These are phyloP conservation scores for Pichia sp. DNA, from an alignment of 1,139 yeast species.

Conservation along the genomic window DNA sequence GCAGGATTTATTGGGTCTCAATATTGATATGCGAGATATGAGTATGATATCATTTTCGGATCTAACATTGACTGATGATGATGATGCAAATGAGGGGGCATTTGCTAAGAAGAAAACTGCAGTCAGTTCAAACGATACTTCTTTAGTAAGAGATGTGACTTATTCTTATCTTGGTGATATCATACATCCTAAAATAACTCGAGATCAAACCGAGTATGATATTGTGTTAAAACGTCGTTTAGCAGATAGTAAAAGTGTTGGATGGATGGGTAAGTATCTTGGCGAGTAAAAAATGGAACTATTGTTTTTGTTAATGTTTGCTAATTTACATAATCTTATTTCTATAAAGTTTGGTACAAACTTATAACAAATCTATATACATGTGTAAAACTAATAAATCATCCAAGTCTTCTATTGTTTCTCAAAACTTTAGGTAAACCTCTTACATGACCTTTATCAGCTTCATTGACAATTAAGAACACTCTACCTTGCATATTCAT, in stretches of 20 bases:
- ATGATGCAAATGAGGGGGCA: not conserved
- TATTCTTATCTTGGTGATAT: slow-evolving; percentile 25
- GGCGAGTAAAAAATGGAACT: not conserved
- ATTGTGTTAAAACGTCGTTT: slow-evolving; percentile 18
- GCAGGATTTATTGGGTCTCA: not conserved
- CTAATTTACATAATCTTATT: not conserved
- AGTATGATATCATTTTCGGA: slow-evolving; percentile 1
- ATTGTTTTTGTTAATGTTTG: too few relatives aligned
- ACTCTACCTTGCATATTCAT: slow-evolving; percentile 88
- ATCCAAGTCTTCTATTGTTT: slow-evolving; percentile 36
- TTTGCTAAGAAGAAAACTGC: not conserved
- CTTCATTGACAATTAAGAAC: slow-evolving; percentile 62
- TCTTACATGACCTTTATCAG: slow-evolving; percentile 74
- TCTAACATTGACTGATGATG: not conserved
- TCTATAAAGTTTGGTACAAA: too few relatives aligned
- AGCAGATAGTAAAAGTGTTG: slow-evolving; percentile 23
- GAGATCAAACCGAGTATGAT: slow-evolving; percentile 20
- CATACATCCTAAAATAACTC: slow-evolving; percentile 12
- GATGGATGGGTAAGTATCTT: slow-evolving; percentile 8
- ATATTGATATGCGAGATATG: slow-evolving; percentile 1
- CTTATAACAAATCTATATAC: not conserved
- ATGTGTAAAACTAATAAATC: not conserved
- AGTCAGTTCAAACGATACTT: not conserved
- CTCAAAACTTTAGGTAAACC: slow-evolving; percentile 71
- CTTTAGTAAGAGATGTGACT: slow-evolving; percentile 23